Conservation (phyloP, 2,329 filamentous ascomycete genomes). For the Cladosporium sp. region DNA sequence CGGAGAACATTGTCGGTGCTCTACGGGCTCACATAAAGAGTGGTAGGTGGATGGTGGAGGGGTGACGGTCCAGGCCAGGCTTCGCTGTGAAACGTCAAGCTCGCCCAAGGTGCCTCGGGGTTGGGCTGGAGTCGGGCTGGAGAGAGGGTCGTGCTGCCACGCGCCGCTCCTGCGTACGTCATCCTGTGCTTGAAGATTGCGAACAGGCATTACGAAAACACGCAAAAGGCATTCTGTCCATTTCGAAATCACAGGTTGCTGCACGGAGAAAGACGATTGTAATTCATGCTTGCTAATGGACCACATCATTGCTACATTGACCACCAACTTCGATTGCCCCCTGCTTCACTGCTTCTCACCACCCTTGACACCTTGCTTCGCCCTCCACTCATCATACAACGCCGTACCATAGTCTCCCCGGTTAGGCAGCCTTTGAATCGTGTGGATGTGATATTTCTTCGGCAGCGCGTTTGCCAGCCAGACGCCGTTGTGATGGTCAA, state of each 20-base stretch:
- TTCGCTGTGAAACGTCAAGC: neutral
- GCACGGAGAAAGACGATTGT: too few relatives aligned
- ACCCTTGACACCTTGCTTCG: neutral
- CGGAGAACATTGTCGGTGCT: conserved; percentile 69
- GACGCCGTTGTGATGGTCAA: conserved; percentile 73
- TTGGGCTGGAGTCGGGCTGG: neutral
- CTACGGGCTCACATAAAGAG: neutral
- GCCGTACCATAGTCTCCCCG: conserved; percentile 38
- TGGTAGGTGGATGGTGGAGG: neutral
- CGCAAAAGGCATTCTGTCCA: too few relatives aligned
- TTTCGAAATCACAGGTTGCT: too few relatives aligned
- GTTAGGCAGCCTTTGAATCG: conserved; percentile 64
- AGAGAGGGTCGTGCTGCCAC: neutral
- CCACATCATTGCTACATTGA: too few relatives aligned
- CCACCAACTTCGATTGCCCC: neutral
- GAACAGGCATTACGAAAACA: too few relatives aligned
- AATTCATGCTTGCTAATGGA: too few relatives aligned
- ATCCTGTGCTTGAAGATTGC: neutral
- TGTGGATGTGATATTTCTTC: conserved; percentile 72
- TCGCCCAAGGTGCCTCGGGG: neutral
- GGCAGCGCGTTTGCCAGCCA: conserved; percentile 67
- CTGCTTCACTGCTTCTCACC: neutral
- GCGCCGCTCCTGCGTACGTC: neutral
- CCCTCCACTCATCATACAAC: conserved; percentile 8
- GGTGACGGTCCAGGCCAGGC: neutral